Conservation (phyloP, 75 land plant species). For the Picea glauca region DNA sequence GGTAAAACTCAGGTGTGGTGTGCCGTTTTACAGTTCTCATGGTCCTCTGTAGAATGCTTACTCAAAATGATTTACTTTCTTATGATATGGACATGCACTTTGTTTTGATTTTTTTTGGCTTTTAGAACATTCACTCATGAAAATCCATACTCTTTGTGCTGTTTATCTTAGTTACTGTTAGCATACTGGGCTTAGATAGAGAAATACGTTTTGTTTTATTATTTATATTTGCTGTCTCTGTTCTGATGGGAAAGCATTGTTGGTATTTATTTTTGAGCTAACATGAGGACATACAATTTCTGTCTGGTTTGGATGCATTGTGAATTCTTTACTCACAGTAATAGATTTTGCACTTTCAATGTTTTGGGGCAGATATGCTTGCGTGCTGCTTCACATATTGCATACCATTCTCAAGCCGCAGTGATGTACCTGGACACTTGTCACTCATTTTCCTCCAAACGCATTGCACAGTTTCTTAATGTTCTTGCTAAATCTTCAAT, state of each 20-base stretch:
- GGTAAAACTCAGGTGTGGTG: conserved; percentile 85
- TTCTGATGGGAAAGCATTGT: neutral
- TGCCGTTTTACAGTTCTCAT: neutral
- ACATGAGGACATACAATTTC: neutral
- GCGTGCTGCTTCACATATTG: conserved; percentile 52
- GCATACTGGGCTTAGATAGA: neutral
- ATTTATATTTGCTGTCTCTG: conserved; percentile 2
- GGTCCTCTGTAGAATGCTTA: neutral
- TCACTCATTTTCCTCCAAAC: conserved; percentile 70
- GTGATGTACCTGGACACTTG: conserved; percentile 70
- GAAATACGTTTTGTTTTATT: neutral
- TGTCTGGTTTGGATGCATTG: neutral
- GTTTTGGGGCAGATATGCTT: conserved; percentile 50
- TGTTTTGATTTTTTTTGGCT: neutral
- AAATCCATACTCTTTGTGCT: neutral
- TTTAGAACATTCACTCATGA: neutral
- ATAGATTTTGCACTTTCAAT: neutral
- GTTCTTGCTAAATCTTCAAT: conserved; percentile 1
- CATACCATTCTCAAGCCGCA: conserved; percentile 22
- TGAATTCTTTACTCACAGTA: neutral
- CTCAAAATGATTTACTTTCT: neutral
- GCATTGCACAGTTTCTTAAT: conserved; percentile 45
- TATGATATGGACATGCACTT: neutral
- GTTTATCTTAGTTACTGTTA: neutral
- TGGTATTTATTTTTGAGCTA: neutral